phyloP scores from a whole-genome alignment of 2,329 filamentous ascomycete genomes.

The Aspergillus spinulosporus region DNA sequence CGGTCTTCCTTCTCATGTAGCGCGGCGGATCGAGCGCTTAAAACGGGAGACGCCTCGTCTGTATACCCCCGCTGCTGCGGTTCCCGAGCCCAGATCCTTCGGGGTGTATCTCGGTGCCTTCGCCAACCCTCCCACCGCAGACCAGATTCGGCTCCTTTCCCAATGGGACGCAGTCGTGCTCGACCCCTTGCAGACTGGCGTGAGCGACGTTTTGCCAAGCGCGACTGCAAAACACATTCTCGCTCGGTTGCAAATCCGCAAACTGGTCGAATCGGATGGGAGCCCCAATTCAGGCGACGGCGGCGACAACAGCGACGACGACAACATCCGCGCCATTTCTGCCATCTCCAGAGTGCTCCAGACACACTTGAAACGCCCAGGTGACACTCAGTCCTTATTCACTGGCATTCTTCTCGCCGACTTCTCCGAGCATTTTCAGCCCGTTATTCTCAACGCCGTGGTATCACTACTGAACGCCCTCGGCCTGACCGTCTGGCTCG shows the following conservation, averaged over 20 bases:
- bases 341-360: constrained; percentile 3
- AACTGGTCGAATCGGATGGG: neutral
- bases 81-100: constrained; percentile 26
- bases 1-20: constrained; percentile 12
- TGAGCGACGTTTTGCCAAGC: constrained; percentile 23
- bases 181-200: constrained; percentile 34
- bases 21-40: constrained; percentile 17
- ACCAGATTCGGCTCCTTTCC: constrained; percentile 30
- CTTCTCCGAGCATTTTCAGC: constrained; percentile 30
- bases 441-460: constrained; percentile 30
- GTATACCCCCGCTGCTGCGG: neutral
- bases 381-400: constrained; percentile 23
- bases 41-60: constrained; percentile 12
- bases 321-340: constrained; percentile 11
- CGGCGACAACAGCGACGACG: neutral
- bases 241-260: constrained; percentile 14
- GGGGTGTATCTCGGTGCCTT: constrained; percentile 39
- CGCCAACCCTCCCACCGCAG: constrained; percentile 28
- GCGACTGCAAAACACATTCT: constrained; percentile 11
- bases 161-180: constrained; percentile 39
- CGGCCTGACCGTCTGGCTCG: constrained; percentile 40
- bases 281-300: too few species aligned
- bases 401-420: constrained; percentile 39
- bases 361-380: constrained; percentile 4
- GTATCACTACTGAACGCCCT: constrained; percentile 31